phyloP scores from a whole-genome alignment of 495 filamentous ascomycete genomes.

The Glarea lozoyensis region DNA sequence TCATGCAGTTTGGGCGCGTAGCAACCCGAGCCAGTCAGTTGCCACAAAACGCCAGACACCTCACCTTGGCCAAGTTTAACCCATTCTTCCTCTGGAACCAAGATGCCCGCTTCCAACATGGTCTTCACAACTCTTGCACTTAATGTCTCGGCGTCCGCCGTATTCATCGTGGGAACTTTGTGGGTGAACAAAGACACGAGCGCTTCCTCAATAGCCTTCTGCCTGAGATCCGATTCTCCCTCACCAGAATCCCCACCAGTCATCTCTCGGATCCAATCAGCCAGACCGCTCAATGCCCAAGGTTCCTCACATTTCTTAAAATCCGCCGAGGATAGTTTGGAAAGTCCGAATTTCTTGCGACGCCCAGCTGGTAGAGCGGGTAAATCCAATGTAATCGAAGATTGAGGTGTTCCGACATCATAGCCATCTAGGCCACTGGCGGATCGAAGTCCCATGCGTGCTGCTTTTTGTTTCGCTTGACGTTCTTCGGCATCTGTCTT shows the following conservation, averaged over 20 bases:
- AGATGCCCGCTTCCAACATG: conserved; percentile 70
- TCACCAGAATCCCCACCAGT: conserved; percentile 65
- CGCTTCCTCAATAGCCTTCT: conserved; percentile 73
- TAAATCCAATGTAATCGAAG: conserved; percentile 53
- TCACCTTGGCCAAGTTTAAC: conserved; percentile 74
- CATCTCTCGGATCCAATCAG: conserved; percentile 79
- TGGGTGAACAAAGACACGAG: conserved; percentile 86
- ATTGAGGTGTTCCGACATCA: conserved; percentile 40
- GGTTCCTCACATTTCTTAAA: conserved; percentile 82
- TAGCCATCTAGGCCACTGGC: conserved; percentile 51
- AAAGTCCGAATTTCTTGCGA: conserved; percentile 72
- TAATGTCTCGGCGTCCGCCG: conserved; percentile 87
- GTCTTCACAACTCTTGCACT: conserved; percentile 68
- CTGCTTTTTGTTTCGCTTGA: conserved; percentile 29
- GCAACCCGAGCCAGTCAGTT: conserved; percentile 87
- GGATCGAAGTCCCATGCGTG: conserved; percentile 30
- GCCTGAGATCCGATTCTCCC: conserved; percentile 63
- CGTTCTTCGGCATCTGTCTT: conserved; percentile 84
- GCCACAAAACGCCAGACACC: conserved; percentile 83
- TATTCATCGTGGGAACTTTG: conserved; percentile 98
- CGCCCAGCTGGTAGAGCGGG: conserved; percentile 61
- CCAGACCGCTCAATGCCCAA: conserved; percentile 87
- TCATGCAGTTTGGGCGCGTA: conserved; percentile 80
- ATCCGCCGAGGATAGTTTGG: conserved; percentile 77
- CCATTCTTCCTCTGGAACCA: conserved; percentile 94